Percentiles rank a stretch among this genome's conserved stretches.
These are phyloP conservation scores for Cyberlindnera suaveolens DNA, from an alignment of 805 yeast genomes.

Conservation along the genomic window DNA sequence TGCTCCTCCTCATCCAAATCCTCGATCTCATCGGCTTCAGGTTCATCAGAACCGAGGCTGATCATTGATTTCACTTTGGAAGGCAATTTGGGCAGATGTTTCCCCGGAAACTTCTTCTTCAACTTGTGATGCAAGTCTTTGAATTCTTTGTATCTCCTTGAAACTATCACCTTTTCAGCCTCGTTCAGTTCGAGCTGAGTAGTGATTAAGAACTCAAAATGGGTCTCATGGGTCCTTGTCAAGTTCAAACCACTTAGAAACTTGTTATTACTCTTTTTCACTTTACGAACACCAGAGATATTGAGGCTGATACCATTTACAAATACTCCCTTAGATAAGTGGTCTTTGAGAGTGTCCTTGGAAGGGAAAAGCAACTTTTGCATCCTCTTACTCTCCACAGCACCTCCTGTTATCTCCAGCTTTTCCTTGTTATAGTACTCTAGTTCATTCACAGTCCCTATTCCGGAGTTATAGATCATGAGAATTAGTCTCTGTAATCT, in stretches of 20 bases:
- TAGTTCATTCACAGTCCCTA: slow-evolving; percentile 55
- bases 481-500: slow-evolving; percentile 59
- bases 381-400: slow-evolving; percentile 25
- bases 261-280: slow-evolving; percentile 24
- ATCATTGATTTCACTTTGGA: slow-evolving; percentile 38
- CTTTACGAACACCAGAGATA: slow-evolving; percentile 56
- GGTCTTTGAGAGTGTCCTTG: slow-evolving; percentile 29
- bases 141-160: slow-evolving; percentile 66
- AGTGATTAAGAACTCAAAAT: slow-evolving; percentile 20
- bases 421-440: slow-evolving; percentile 37
- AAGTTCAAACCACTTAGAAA: slow-evolving; percentile 19
- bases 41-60: slow-evolving; percentile 18
- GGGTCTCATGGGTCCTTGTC: slow-evolving; percentile 15
- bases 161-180: slow-evolving; percentile 28
- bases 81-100: slow-evolving; percentile 54
- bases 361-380: slow-evolving; percentile 34
- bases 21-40: neutral
- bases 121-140: slow-evolving; percentile 47
- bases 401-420: slow-evolving; percentile 21
- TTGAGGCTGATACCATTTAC: slow-evolving; percentile 58
- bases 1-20: slow-evolving; percentile 15
- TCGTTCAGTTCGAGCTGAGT: slow-evolving; percentile 17
- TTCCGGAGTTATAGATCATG: slow-evolving; percentile 68
- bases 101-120: slow-evolving; percentile 60
- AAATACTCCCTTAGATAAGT: slow-evolving; percentile 27